Evolutionary conservation across 179 eudicot genomes (phyloP).

Genomic region (Heliamphora pulchella): DNA sequence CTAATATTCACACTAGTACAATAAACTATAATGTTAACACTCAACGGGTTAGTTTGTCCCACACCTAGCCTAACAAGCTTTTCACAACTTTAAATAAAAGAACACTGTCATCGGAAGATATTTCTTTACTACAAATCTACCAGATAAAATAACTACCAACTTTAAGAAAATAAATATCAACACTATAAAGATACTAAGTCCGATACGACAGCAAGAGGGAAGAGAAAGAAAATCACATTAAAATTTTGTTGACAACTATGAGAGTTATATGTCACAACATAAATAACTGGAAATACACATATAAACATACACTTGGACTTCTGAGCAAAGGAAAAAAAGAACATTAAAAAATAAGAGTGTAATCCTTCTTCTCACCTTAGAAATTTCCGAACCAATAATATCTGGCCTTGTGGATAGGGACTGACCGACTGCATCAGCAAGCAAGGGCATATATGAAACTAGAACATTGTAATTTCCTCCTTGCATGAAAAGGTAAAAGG

Average conservation of each 20-base stretch:
- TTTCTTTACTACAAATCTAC: not conserved
- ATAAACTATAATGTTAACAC: not conserved
- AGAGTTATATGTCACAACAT: not conserved
- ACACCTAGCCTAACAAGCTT: not conserved
- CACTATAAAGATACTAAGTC: not conserved
- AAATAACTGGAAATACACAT: not conserved
- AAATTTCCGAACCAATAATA: constrained; percentile 70
- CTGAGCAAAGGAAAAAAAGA: not conserved
- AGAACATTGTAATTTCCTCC: not conserved
- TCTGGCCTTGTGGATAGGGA: constrained; percentile 99
- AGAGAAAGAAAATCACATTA: not conserved
- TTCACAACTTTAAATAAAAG: constrained; percentile 3
- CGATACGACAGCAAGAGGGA: not conserved
- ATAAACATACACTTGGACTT: not conserved
- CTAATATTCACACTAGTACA: not conserved
- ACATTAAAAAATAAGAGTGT: not conserved
- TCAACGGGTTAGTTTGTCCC: not conserved
- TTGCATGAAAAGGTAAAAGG: constrained; percentile 2
- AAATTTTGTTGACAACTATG: not conserved
- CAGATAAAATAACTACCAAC: not conserved
- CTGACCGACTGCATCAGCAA: constrained; percentile 80
- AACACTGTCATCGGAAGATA: not conserved
- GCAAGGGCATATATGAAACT: constrained; percentile 18
- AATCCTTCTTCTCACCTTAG: constrained; percentile 51
- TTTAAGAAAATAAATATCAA: not conserved